A percentile compares a stretch with the other conserved stretches of the same genome.
phyloP scores from a whole-genome alignment of 495 filamentous ascomycete species.

The Penicillium arizonense region DNA sequence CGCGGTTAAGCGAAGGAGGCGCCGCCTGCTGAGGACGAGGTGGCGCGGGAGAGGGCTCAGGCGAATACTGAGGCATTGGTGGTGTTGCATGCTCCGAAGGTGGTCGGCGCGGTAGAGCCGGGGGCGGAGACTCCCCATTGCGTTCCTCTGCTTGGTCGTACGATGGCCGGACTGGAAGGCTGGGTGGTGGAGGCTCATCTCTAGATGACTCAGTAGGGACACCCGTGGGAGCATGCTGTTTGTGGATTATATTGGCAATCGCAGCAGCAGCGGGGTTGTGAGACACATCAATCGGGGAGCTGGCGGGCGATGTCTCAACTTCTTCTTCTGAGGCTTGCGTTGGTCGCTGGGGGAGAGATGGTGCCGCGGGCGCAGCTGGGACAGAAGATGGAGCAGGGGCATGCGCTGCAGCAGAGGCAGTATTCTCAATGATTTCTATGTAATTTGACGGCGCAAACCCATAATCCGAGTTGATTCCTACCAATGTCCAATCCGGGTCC shows the following conservation, averaged over 20 bases:
- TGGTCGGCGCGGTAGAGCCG: slow-evolving; percentile 67
- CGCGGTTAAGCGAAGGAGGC: slow-evolving; percentile 30
- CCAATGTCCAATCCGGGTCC: slow-evolving; percentile 96
- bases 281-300: slow-evolving; percentile 34
- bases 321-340: slow-evolving; percentile 25
- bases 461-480: slow-evolving; percentile 79
- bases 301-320: slow-evolving; percentile 18
- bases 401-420: slow-evolving; percentile 20
- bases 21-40: slow-evolving; percentile 23
- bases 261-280: slow-evolving; percentile 70
- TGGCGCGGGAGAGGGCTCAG: slow-evolving; percentile 29
- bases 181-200: slow-evolving; percentile 39
- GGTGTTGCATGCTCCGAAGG: slow-evolving; percentile 57
- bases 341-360: slow-evolving; percentile 41
- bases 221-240: slow-evolving; percentile 39
- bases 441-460: slow-evolving; percentile 98
- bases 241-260: slow-evolving; percentile 68
- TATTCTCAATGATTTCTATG: slow-evolving; percentile 63
- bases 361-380: slow-evolving; percentile 29
- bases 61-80: slow-evolving; percentile 49
- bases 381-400: slow-evolving; percentile 28
- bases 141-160: slow-evolving; percentile 53
- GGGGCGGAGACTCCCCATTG: slow-evolving; percentile 57
- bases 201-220: slow-evolving; percentile 27
- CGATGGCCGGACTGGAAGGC: slow-evolving; percentile 40